phyloP scores from a whole-genome alignment of 164 flowering plant genomes.

The Protea cynaroides region DNA sequence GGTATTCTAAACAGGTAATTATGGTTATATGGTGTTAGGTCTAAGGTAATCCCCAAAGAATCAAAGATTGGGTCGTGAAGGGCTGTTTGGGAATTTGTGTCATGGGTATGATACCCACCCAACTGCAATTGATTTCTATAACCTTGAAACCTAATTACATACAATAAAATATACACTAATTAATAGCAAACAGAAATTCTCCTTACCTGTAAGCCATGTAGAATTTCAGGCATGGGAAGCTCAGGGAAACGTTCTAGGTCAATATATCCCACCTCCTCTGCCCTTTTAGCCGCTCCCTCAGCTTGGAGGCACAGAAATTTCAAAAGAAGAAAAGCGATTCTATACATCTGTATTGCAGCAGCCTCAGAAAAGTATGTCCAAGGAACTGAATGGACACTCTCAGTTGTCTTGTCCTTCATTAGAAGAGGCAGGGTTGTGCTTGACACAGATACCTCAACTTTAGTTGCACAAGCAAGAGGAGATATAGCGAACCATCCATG shows the following conservation, averaged over 20 bases:
- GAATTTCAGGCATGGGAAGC: slow-evolving; percentile 94
- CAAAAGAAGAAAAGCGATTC: slow-evolving; percentile 60
- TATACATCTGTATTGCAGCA: slow-evolving; percentile 66
- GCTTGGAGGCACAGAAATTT: slow-evolving; percentile 79
- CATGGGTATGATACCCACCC: too few relatives aligned
- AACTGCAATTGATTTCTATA: too few relatives aligned
- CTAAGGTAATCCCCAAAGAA: too few relatives aligned
- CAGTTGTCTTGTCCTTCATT: slow-evolving; percentile 32
- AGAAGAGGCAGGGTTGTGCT: slow-evolving; percentile 26
- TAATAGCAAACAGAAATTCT: neutral
- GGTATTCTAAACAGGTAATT: neutral
- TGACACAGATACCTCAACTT: slow-evolving; percentile 28
- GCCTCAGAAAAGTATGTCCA: slow-evolving; percentile 58
- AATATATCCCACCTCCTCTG: slow-evolving; percentile 79
- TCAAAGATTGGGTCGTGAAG: neutral
- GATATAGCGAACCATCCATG: slow-evolving; percentile 84
- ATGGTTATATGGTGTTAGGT: neutral
- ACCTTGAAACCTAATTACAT: too few relatives aligned
- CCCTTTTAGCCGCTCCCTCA: slow-evolving; percentile 66
- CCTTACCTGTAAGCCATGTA: slow-evolving; percentile 86
- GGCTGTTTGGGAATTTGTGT: too few relatives aligned
- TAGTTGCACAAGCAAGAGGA: slow-evolving; percentile 40
- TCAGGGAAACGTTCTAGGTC: slow-evolving; percentile 91
- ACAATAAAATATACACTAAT: neutral
- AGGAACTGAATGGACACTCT: slow-evolving; percentile 12